Evolutionary conservation across 768 basidiomycete species (phyloP).

Genomic region (Mycena galericulata): DNA sequence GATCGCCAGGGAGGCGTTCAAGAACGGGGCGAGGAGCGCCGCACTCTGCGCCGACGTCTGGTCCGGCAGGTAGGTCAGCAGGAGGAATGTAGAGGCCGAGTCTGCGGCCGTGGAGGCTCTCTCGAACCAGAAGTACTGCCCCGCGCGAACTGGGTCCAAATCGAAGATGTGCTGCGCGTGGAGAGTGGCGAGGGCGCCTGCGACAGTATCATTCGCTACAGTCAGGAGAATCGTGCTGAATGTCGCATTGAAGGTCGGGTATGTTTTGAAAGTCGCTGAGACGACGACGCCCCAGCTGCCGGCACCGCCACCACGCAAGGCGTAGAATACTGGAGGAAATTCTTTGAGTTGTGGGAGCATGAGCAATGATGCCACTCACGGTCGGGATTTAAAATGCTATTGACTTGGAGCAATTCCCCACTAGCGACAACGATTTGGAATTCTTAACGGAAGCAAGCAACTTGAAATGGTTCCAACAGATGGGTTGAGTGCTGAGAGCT

Average conservation of each 20-base stretch:
- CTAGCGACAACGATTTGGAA: constrained; percentile 44
- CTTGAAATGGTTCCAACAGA: not conserved
- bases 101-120: constrained; percentile 4
- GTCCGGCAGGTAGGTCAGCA: constrained; percentile 31
- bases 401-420: constrained; percentile 40
- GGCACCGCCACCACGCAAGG: constrained; percentile 42
- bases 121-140: constrained; percentile 43
- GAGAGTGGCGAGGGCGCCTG: constrained; percentile 40
- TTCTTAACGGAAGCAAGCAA: constrained; percentile 23
- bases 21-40: constrained; percentile 36
- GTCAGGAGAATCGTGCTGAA: constrained; percentile 34
- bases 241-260: constrained; percentile 47
- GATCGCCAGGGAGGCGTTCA: constrained; percentile 29
- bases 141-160: constrained; percentile 43
- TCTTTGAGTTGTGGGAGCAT: not conserved
- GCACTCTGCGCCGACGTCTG: constrained; percentile 24
- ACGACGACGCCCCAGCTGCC: constrained; percentile 53
- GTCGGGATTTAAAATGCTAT: constrained; percentile 40
- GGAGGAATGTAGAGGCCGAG: constrained; percentile 7
- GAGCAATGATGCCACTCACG: constrained; percentile 24
- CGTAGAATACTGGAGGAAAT: constrained; percentile 35
- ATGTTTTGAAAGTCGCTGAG: constrained; percentile 49
- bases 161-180: constrained; percentile 51
- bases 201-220: constrained; percentile 28
- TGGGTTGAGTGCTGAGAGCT: not conserved